phyloP scores from a whole-genome alignment of 257 asterid genomes.

The Nicotiana obtusifolia region DNA sequence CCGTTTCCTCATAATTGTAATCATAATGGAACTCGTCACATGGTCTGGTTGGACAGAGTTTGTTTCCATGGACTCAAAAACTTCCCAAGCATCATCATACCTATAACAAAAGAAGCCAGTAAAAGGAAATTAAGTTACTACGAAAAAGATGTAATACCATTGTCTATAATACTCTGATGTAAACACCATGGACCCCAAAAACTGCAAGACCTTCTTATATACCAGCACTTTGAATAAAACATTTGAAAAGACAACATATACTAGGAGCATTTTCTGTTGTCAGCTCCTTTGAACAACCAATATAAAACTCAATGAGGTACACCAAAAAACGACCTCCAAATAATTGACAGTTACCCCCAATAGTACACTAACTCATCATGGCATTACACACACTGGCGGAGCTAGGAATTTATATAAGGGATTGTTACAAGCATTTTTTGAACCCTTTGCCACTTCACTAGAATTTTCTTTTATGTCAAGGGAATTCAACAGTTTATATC shows the following conservation, averaged over 20 bases:
- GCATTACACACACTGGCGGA: background rate
- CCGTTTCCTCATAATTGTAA: slow-evolving; percentile 72
- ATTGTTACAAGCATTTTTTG: no score
- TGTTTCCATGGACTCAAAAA: slow-evolving; percentile 57
- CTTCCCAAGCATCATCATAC: slow-evolving; percentile 80
- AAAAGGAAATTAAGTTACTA: background rate
- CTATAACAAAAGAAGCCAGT: slow-evolving; percentile 24
- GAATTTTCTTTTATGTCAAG: no score
- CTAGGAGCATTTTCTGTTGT: background rate
- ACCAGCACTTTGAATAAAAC: background rate
- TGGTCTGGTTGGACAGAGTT: slow-evolving; percentile 71
- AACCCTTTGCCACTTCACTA: no score
- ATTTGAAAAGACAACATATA: background rate
- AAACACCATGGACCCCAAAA: background rate
- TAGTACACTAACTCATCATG: background rate
- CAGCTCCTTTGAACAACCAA: background rate
- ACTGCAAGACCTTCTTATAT: background rate
- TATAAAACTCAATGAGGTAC: slow-evolving; percentile 1
- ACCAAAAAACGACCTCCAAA: background rate
- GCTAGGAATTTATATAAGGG: no score
- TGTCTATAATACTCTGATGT: background rate
- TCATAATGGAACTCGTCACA: slow-evolving; percentile 72
- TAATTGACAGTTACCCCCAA: background rate
- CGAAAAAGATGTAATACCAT: no score
- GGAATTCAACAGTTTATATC: no score